A percentile compares a stretch with the other conserved stretches of the same genome.
Conservation (phyloP, 768 basidiomycete genomes). For the Suillus clintonianus region DNA sequence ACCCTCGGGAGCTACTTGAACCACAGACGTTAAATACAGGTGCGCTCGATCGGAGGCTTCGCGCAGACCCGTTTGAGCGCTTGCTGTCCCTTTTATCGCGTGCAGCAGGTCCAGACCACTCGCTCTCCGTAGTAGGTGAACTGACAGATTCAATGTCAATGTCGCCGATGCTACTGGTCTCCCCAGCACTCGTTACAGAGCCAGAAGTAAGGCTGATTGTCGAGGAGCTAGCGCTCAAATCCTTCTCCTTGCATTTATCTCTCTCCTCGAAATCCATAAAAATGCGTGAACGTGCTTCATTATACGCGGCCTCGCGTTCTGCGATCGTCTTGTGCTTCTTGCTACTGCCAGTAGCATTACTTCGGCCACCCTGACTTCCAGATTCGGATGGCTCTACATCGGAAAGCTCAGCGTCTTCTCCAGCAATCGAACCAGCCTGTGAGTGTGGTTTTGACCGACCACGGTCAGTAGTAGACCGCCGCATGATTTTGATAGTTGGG, state of each 20-base stretch:
- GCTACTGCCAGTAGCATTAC: constrained; percentile 59
- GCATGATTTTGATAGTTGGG: constrained; percentile 90
- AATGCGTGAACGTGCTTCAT: constrained; percentile 81
- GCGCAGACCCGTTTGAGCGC: constrained; percentile 56
- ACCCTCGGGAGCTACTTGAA: constrained; percentile 66
- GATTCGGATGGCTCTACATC: constrained; percentile 80
- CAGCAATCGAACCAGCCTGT: constrained; percentile 70
- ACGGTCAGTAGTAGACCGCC: constrained; percentile 58
- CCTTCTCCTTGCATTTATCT: constrained; percentile 66
- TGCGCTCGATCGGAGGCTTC: constrained; percentile 57
- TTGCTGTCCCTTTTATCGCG: constrained; percentile 59
- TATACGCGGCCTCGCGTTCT: constrained; percentile 88
- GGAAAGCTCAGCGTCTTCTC: constrained; percentile 76
- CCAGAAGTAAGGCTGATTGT: constrained; percentile 70
- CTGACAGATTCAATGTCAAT: constrained; percentile 62
- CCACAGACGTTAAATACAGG: constrained; percentile 52
- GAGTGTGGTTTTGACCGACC: constrained; percentile 60
- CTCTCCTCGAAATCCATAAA: constrained; percentile 82
- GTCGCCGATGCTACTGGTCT: constrained; percentile 63
- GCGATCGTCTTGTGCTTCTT: constrained; percentile 81
- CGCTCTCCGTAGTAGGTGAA: constrained; percentile 79
- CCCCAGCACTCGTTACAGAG: constrained; percentile 58
- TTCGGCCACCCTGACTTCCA: constrained; percentile 73
- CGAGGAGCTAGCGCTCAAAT: constrained; percentile 77
- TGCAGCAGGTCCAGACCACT: constrained; percentile 65